Percentiles rank a stretch among this genome's conserved stretches.
These are phyloP conservation scores for Perkinsus olseni DNA, from an alignment of 169 alveolate species.

Conservation along the genomic window DNA sequence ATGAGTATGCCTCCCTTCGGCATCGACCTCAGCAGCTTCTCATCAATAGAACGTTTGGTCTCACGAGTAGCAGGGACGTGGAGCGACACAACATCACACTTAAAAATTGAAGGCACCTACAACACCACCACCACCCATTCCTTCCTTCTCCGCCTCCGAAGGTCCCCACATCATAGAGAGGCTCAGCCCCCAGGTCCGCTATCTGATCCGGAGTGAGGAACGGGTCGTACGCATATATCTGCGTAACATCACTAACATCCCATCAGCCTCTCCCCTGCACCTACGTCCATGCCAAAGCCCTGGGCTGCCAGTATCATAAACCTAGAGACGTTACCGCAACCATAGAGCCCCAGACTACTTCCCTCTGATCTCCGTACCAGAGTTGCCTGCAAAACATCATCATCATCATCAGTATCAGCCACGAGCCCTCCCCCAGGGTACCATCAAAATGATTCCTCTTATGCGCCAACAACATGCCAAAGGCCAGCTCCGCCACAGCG, in stretches of 20 bases:
- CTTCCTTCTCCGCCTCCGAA: not conserved
- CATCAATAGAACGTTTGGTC: conserved; percentile 28
- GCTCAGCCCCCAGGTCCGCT: not conserved
- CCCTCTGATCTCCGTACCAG: not conserved
- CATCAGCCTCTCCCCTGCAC: not conserved
- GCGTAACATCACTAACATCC: not conserved
- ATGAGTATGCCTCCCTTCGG: conserved; percentile 35
- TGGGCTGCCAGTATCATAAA: conserved; percentile 21
- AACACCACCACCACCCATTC: not conserved
- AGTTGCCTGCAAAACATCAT: not conserved
- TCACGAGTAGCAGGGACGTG: conserved; percentile 31
- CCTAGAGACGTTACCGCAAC: conserved; percentile 31
- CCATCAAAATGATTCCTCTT: not conserved
- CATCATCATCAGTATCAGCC: too few species aligned
- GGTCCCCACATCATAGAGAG: not conserved
- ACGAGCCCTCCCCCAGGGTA: not conserved
- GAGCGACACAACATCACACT: conserved; percentile 16
- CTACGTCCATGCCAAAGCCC: conserved; percentile 31
- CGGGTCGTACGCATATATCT: not conserved
- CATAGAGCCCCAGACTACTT: conserved; percentile 26
- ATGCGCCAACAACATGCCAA: conserved; percentile 30
- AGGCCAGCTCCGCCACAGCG: conserved; percentile 72
- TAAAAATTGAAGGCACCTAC: not conserved
- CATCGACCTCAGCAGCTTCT: conserved; percentile 25
- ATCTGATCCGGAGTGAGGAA: not conserved